Evolutionary conservation across 345 rosid genomes (phyloP).

Genomic region (Mercurialis annua): DNA sequence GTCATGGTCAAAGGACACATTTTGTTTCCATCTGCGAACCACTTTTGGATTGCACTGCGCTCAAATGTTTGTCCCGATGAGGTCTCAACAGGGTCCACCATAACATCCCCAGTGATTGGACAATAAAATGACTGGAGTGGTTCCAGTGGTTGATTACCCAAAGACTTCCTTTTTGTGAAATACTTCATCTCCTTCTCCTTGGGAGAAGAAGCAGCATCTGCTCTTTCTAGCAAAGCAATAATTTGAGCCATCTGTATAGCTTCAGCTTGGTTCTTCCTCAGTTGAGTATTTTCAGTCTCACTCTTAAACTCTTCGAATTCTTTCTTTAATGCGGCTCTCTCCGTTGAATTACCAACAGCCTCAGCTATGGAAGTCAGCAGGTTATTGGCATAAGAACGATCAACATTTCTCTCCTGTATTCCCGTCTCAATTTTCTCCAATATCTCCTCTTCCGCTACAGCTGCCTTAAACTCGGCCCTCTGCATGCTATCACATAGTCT

Average conservation of each 20-base stretch:
- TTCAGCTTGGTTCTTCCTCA: constrained; percentile 64
- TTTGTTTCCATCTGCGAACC: constrained; percentile 60
- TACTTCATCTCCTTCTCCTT: constrained; percentile 54
- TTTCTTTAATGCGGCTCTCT: constrained; percentile 42
- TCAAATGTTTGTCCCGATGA: constrained; percentile 78
- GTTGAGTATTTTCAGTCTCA: constrained; percentile 56
- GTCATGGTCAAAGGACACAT: constrained; percentile 61
- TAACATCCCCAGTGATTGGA: constrained; percentile 62
- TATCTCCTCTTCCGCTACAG: constrained; percentile 57
- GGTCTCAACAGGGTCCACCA: constrained; percentile 76
- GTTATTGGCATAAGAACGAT: constrained; percentile 58
- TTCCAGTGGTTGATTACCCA: constrained; percentile 61
- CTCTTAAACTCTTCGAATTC: constrained; percentile 61
- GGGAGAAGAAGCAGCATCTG: constrained; percentile 59
- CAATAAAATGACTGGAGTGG: constrained; percentile 67
- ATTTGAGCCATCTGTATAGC: constrained; percentile 77
- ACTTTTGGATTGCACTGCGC: constrained; percentile 57
- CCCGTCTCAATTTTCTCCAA: constrained; percentile 60
- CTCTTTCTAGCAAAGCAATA: constrained; percentile 61
- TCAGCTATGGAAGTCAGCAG: constrained; percentile 52
- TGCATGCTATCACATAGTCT: constrained; percentile 43
- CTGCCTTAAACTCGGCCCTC: constrained; percentile 56
- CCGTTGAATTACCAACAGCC: constrained; percentile 55
- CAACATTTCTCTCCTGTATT: constrained; percentile 59
- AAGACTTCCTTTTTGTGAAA: constrained; percentile 49